phyloP scores from a whole-genome alignment of 2,329 filamentous ascomycete genomes.

The Fusarium anthophilum region DNA sequence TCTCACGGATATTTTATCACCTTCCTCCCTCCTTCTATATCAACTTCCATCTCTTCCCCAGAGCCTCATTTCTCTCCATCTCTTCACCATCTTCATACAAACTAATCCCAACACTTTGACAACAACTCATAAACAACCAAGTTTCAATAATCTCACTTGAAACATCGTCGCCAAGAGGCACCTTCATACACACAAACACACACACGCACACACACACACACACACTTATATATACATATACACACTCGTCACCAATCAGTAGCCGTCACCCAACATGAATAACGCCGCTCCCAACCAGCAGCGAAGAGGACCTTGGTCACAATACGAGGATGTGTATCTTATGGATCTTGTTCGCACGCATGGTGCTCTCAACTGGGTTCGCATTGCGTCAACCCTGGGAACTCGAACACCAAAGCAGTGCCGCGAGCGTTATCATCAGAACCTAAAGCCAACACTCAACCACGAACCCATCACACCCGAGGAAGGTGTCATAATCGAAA shows the following conservation, averaged over 20 bases:
- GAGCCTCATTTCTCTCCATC: conserved; percentile 15
- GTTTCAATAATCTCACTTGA: neutral
- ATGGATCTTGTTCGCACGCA: conserved; percentile 75
- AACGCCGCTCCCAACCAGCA: conserved; percentile 20
- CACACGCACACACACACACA: neutral
- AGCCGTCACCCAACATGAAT: conserved; percentile 25
- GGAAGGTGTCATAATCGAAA: conserved; percentile 78
- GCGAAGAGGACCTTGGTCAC: conserved; percentile 82
- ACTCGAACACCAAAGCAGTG: conserved; percentile 93
- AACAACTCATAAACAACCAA: neutral
- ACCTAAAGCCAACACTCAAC: conserved; percentile 80
- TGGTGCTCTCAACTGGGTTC: conserved; percentile 89
- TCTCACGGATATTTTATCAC: conserved; percentile 42
- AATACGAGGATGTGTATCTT: conserved; percentile 76
- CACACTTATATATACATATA: neutral
- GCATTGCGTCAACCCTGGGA: conserved; percentile 78
- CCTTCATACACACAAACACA: neutral
- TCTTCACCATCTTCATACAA: neutral
- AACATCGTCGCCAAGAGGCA: neutral
- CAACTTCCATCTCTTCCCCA: conserved; percentile 7
- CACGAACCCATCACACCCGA: conserved; percentile 77
- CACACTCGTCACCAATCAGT: neutral
- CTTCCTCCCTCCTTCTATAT: conserved; percentile 36
- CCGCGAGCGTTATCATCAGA: conserved; percentile 92
- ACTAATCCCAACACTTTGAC: neutral